phyloP scores from a whole-genome alignment of 306 rosid species.

The Alnus rubra region DNA sequence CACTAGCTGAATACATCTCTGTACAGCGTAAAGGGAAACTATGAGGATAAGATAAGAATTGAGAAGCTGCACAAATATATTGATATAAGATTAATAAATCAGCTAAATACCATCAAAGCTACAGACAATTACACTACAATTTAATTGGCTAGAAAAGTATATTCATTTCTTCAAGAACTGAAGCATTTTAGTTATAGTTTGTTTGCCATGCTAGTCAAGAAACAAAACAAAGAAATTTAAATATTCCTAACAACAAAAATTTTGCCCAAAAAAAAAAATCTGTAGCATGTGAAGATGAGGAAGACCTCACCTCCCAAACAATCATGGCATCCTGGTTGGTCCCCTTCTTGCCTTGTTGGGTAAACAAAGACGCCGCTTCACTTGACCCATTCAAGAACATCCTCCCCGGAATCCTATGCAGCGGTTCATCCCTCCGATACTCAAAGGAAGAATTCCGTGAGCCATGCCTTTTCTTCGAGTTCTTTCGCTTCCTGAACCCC shows the following conservation, averaged over 20 bases:
- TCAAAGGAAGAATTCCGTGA: constrained; percentile 71
- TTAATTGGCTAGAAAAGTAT: neutral
- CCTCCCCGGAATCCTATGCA: constrained; percentile 78
- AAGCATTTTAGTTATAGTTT: neutral
- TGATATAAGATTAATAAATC: constrained; percentile 6
- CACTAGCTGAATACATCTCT: constrained; percentile 9
- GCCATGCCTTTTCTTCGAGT: constrained; percentile 41
- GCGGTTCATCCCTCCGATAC: constrained; percentile 67
- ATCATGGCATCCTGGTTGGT: constrained; percentile 99
- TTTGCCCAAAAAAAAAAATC: constrained; percentile 1
- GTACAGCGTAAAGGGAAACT: neutral
- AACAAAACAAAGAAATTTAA: neutral
- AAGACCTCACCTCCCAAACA: constrained; percentile 91
- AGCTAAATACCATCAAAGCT: constrained; percentile 3
- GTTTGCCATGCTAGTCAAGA: neutral
- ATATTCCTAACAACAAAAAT: neutral
- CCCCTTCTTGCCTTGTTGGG: constrained; percentile 97
- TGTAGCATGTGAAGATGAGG: neutral
- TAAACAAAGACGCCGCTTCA: constrained; percentile 75
- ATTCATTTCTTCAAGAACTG: neutral
- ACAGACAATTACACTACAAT: neutral
- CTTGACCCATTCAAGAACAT: constrained; percentile 69
- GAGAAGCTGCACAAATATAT: neutral
- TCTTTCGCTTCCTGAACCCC: constrained; percentile 43
- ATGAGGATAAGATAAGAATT: constrained; percentile 2